A percentile compares a stretch with the other conserved stretches of the same genome.
Conservation (phyloP, 208 protist species). For the Entamoeba invadens region DNA sequence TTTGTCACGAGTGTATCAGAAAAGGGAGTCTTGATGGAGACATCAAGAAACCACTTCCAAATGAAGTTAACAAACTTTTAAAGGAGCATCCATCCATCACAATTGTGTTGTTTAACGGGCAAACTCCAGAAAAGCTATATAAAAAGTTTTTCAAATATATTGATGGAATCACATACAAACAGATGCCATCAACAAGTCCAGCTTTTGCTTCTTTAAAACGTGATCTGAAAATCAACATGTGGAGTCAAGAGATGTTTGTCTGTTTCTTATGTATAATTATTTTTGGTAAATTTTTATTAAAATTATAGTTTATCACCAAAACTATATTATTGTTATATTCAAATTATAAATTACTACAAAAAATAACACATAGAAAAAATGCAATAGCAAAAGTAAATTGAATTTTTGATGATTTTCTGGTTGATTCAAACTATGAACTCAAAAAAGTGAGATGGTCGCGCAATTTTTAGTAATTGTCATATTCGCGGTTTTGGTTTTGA, state of each 20-base stretch:
- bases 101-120: neutral
- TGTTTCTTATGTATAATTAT: too few species aligned
- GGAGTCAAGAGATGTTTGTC: neutral
- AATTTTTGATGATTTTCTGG: too few species aligned
- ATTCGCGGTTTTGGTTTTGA: too few species aligned
- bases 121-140: neutral
- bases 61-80: neutral
- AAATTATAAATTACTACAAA: too few species aligned
- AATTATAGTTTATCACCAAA: too few species aligned
- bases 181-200: neutral
- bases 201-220: neutral
- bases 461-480: too few species aligned
- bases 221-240: neutral
- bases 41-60: neutral
- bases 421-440: too few species aligned
- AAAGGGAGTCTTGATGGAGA: neutral
- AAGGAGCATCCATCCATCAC: neutral
- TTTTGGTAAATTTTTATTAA: too few species aligned
- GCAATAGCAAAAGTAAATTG: too few species aligned
- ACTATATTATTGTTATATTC: too few species aligned
- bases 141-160: neutral
- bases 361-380: too few species aligned
- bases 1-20: neutral
- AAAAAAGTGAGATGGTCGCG: too few species aligned
- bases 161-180: neutral